Base-by-base conservation (phyloP, 1,139 yeast species). In the Candida tropicalis region DNA sequence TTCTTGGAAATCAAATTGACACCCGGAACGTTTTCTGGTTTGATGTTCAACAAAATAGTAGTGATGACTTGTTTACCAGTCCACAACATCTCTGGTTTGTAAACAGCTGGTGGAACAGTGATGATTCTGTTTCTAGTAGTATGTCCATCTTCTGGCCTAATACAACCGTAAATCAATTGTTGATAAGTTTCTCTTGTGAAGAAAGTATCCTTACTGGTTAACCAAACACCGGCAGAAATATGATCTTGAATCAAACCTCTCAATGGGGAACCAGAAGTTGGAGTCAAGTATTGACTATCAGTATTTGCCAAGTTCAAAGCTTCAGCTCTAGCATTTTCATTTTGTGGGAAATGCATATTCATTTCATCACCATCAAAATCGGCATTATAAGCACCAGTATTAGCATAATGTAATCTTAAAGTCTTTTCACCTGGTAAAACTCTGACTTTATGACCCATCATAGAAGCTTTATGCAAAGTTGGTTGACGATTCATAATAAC, bases 291-390 rank as follows among this genome's bases (percentile, higher is more conserved):
- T 70, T 93, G 99, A 49, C 95, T 87, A 67, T 95, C 97, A 9
- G 99, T 93, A 63, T 93, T 90, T 38, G 99, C 99, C 62, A 95
- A 78, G 63, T 89, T 81, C 59, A 89, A 75, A 3, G 99, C 99
- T 71, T 95, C 99, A 23, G 99, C 95, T 59, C 93, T 84, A 11
- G 99, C 99, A 57, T 89, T 89, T 71, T 93, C 98, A 66, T 88
- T 91, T 71, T 95, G 99, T 24, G 99, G 99, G 76, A 95, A 93
- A 71, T 95, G 99, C 97, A 95, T 87, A 65, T 95, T 95, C 99
- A 95, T 95, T 74, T 95, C 99, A 70, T 95, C 99, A 74, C 99
- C 99, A 72, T 95, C 99, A 60, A 95, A 95, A 79, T 95, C 99
- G 34, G 99, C 99, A 66, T 93, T 95, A 69, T 90, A 90, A 42